Base-by-base conservation (phyloP, 345 rosid genomes). In the Psidium friedrichsthalianum region DNA sequence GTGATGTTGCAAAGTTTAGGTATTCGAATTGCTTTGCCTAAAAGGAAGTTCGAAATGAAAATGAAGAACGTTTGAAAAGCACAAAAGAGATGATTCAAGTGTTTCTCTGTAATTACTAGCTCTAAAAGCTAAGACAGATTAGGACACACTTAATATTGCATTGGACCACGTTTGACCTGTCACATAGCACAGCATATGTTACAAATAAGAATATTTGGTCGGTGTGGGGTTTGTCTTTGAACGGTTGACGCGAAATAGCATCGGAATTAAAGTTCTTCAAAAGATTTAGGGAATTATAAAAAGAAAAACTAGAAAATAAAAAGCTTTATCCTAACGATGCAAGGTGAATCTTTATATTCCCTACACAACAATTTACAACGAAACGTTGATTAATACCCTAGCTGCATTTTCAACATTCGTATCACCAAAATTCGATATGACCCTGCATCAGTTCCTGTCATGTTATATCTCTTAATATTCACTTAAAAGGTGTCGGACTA, bases 361-460 rank as follows among this genome's bases (percentile, higher is more conserved):
- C 55, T 84, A 51, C 40, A 81, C 57, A 36, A 47, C 82, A 59
- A 69, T 87, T 69, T 59, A 22, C 20, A 16, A 56, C 55, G n/a
- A 21, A 6, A 83, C 54, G 16, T 25, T 15, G 27, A 32, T 42
- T 83, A 57, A 56, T 83, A 15, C 12, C 51, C 8, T 82, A 51
- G 84, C 86, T 89, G 86, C 87, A 83, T 84, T 90, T 89, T 92
- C 93, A 88, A 91, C 86, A 92, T 92, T 92, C 93, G 90, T 54
- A 85, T 88, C 93, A 61, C 90, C 88, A 86, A 90, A 85, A 91
- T 90, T 91, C 85, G 89, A 91, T 90, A 87, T 87, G 89, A 90
- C 87, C 24, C 59, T 53, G 80, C 80, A 20, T 69, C 47, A 5
- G 25, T 69, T 69, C 80, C 36, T 36, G 21, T 69, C 80, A 36